A percentile compares a stretch with the other conserved stretches of the same genome.
These are phyloP conservation scores for Amorphotheca resinae DNA, from an alignment of 495 filamentous ascomycete genomes.

Conservation along the genomic window DNA sequence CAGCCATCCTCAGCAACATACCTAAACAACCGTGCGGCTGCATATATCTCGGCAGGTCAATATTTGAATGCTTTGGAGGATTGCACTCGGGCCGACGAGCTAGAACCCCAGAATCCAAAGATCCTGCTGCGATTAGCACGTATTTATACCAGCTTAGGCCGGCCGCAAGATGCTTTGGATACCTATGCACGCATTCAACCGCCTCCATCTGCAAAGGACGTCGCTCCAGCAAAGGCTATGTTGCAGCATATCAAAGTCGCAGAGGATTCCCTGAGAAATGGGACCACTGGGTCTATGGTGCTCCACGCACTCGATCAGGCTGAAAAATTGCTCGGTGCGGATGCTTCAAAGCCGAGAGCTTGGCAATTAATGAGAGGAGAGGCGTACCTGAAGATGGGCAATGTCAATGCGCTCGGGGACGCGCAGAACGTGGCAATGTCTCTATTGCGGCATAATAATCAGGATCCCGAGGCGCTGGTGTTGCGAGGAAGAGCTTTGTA, in stretches of 20 bases:
- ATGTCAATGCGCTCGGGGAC: slow-evolving; percentile 75
- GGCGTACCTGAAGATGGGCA: slow-evolving; percentile 90
- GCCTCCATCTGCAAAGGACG: slow-evolving; percentile 70
- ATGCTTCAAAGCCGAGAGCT: slow-evolving; percentile 69
- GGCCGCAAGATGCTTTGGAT: slow-evolving; percentile 75
- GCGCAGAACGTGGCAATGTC: slow-evolving; percentile 86
- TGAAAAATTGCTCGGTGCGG: slow-evolving; percentile 58
- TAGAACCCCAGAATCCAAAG: slow-evolving; percentile 74
- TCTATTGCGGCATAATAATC: slow-evolving; percentile 69
- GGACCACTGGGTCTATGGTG: slow-evolving; percentile 77
- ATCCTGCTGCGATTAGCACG: slow-evolving; percentile 78
- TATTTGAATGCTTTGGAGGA: slow-evolving; percentile 75
- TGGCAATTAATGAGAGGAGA: slow-evolving; percentile 90
- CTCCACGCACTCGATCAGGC: slow-evolving; percentile 85
- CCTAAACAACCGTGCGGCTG: slow-evolving; percentile 88
- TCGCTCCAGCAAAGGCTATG: slow-evolving; percentile 69
- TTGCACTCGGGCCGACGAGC: slow-evolving; percentile 61
- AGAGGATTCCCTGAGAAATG: slow-evolving; percentile 56
- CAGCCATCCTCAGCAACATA: slow-evolving; percentile 74
- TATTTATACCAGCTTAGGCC: slow-evolving; percentile 75
- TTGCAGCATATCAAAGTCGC: slow-evolving; percentile 68
- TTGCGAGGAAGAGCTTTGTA: slow-evolving; percentile 81
- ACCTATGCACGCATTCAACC: slow-evolving; percentile 62
- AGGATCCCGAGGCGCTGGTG: slow-evolving; percentile 88
- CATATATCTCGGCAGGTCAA: slow-evolving; percentile 71